Evolutionary conservation across 2,329 filamentous ascomycete genomes (phyloP).

Genomic region (Diaporthe citri): DNA sequence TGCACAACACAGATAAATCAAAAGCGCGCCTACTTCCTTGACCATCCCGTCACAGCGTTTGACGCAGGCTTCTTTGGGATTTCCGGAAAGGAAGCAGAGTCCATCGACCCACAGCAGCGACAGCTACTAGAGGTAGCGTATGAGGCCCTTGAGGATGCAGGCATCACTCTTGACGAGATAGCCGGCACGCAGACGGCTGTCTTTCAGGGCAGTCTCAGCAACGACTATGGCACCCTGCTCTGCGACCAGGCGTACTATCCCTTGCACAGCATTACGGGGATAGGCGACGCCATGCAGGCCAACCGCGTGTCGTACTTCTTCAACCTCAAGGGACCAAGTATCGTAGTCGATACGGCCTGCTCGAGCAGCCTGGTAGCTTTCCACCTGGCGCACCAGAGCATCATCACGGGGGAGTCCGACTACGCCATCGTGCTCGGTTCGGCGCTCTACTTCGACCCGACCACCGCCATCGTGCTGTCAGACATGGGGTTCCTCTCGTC

Average conservation of each 20-base stretch:
- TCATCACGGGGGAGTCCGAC: conserved; percentile 47
- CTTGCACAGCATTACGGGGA: conserved; percentile 47
- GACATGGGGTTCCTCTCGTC: conserved; percentile 54
- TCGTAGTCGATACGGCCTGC: conserved; percentile 61
- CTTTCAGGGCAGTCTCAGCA: conserved; percentile 46
- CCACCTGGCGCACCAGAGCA: conserved; percentile 53
- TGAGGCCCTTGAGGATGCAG: conserved; percentile 51
- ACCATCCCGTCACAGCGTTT: conserved; percentile 47
- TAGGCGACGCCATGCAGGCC: conserved; percentile 50
- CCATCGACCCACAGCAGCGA: conserved; percentile 51
- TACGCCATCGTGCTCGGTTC: conserved; percentile 52
- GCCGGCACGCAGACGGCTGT: conserved; percentile 48
- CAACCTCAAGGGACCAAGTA: conserved; percentile 55
- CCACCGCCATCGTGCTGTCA: conserved; percentile 50
- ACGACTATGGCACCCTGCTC: conserved; percentile 43
- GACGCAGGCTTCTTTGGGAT: conserved; percentile 54
- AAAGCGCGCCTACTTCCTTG: conserved; percentile 49
- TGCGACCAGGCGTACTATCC: conserved; percentile 10
- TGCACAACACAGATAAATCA: neutral
- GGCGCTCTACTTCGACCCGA: conserved; percentile 51
- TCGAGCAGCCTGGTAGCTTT: conserved; percentile 56
- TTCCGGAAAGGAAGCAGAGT: conserved; percentile 50
- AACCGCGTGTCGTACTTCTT: conserved; percentile 58
- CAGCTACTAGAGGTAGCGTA: conserved; percentile 50
- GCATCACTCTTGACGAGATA: conserved; percentile 47